phyloP scores from a whole-genome alignment of 1,284 basidiomycete genomes.

The Sanguinoderma infundibulare region DNA sequence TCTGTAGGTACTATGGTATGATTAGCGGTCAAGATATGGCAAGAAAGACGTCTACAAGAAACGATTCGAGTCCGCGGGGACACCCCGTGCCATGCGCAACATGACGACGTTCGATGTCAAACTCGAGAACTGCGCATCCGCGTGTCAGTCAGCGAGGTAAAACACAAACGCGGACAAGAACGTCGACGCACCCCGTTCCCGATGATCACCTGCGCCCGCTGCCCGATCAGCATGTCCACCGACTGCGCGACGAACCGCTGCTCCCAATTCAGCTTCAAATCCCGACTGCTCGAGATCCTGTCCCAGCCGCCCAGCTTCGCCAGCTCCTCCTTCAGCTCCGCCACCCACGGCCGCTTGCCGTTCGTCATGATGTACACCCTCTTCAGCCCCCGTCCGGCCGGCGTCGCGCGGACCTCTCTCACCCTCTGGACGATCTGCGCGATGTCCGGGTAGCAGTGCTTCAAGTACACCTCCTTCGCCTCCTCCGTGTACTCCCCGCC shows the following conservation, averaged over 20 bases:
- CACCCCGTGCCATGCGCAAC: constrained; percentile 29
- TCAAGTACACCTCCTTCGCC: too few species aligned
- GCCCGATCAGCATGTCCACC: constrained; percentile 50
- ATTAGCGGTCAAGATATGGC: too few species aligned
- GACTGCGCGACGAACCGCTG: constrained; percentile 43
- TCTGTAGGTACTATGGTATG: too few species aligned
- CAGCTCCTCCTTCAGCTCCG: constrained; percentile 47
- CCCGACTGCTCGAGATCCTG: constrained; percentile 38
- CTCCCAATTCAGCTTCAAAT: constrained; percentile 41
- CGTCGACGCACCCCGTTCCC: constrained; percentile 44
- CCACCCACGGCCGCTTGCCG: constrained; percentile 41
- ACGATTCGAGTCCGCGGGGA: constrained; percentile 22
- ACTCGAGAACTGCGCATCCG: constrained; percentile 35
- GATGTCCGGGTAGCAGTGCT: constrained; percentile 54
- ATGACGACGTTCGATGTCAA: constrained; percentile 33
- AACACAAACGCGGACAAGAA: neutral
- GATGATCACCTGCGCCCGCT: constrained; percentile 47
- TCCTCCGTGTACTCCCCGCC: constrained; percentile 31
- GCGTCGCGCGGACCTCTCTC: constrained; percentile 38
- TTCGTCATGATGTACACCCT: constrained; percentile 63
- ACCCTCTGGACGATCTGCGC: constrained; percentile 49
- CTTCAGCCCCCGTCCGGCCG: constrained; percentile 32
- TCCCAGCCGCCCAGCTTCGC: constrained; percentile 27
- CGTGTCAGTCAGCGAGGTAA: neutral
- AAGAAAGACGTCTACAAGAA: constrained; percentile 31